Evolutionary conservation across 1,284 basidiomycete species (phyloP), one percentile per base, ranked within the genome.

Genomic region (Moesziomyces sp.): DNA sequence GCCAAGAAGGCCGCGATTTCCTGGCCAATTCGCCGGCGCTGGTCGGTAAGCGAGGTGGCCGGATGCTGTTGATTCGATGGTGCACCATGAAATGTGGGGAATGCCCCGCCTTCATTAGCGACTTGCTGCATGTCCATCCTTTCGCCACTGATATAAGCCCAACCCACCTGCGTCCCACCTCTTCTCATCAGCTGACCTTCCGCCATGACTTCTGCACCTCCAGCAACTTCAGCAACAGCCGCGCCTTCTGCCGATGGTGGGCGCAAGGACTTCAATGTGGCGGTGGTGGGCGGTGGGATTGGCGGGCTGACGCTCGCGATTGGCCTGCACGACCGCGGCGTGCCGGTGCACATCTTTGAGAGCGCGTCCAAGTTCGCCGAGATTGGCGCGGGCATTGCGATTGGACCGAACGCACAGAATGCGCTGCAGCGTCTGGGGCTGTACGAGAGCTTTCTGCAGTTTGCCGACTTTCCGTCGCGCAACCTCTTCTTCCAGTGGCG

Each of bases 401-500:
- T 71, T 23, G 56, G 58, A 0, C 65, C 61, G 21, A 59, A 64
- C 9, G 57, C 72, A 0, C 68, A 70, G 24, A 48, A 55, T n/a
- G 72, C 68, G 1, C 51, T 77, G 3, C 45, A 60, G 18, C 51
- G 51, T 1, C 63, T 77, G n/a, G 44, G 44, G 3, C 52, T 77
- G 21, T 69, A 63, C 54, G 59, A 72, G 11, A 21, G n/a, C 13
- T 75, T 77, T n/a, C 46, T 68, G 13, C 16, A 65, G 24, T 54
- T 68, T 21, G 71, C 75, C 45, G 70, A 58, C 23, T 62, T 77
- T 14, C 60, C 63, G 4, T 44, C 44, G n/a, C 56, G 61, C 43
- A 72, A 74, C 46, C 58, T 75, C 38, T 77, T 65, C 58, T 77
- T 77, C 52, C 67, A 77, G 42, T 77, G 72, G 72, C 50, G 75